Conservation (phyloP, 2,329 filamentous ascomycete genomes). For the Calcarisporium arbuscula region DNA sequence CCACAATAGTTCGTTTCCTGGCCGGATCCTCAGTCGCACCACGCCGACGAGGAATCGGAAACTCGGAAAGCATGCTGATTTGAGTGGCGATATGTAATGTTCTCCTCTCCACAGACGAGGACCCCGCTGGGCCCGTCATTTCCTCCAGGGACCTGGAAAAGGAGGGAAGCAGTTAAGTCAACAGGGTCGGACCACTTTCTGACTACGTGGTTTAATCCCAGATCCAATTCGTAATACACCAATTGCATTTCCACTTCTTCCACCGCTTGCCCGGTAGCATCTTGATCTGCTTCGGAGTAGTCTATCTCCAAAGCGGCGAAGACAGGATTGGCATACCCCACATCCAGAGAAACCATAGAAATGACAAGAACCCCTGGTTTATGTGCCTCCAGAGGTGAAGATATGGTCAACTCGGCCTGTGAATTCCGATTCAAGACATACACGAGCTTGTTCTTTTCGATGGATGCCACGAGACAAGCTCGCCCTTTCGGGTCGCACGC, state of each 20-base stretch:
- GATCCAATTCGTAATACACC: slow-evolving; percentile 95
- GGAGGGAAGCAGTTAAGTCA: slow-evolving; percentile 77
- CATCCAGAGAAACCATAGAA: slow-evolving; percentile 80
- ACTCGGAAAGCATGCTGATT: slow-evolving; percentile 87
- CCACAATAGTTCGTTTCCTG: slow-evolving; percentile 78
- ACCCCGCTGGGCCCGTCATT: slow-evolving; percentile 92
- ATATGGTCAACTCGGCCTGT: slow-evolving; percentile 92
- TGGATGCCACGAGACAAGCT: slow-evolving; percentile 86
- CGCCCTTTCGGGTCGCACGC: slow-evolving; percentile 93
- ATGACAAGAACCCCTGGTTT: slow-evolving; percentile 88
- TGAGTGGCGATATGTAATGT: slow-evolving; percentile 93
- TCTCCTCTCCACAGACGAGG: slow-evolving; percentile 89
- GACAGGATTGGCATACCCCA: slow-evolving; percentile 93
- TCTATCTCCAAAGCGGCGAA: slow-evolving; percentile 94
- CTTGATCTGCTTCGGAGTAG: slow-evolving; percentile 85
- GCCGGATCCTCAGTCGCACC: slow-evolving; percentile 89
- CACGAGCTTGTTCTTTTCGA: slow-evolving; percentile 99
- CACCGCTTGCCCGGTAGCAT: slow-evolving; percentile 76
- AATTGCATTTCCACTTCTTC: slow-evolving; percentile 81
- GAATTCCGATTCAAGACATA: slow-evolving; percentile 96
- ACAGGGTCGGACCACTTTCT: slow-evolving; percentile 94
- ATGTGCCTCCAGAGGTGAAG: slow-evolving; percentile 92
- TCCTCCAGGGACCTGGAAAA: slow-evolving; percentile 94
- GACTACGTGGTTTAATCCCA: slow-evolving; percentile 95
- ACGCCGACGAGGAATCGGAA: slow-evolving; percentile 76